Evolutionary conservation across 148 eudicot species (phyloP), one percentile per base, ranked within the genome.

Genomic region (Arctostaphylos glauca): DNA sequence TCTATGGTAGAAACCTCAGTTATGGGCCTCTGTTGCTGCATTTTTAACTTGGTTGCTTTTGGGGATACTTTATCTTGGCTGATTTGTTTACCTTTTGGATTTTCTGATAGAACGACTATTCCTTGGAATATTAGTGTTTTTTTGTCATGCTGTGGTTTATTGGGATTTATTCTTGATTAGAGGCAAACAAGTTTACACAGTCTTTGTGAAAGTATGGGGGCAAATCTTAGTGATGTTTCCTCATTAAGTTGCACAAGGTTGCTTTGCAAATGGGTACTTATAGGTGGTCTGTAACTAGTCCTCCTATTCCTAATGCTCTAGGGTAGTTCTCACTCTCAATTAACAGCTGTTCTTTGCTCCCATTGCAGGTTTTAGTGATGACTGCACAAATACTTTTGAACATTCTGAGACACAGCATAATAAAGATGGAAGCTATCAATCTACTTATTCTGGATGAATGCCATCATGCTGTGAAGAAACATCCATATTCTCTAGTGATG

Each of bases 401-500:
- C 88, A 96, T 96, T 85, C 92, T 94, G 46, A 94, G 99, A 81
- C 99, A 96, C 82, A 96, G 99, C 89, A 96, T 96, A 84, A 89
- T 96, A 66, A 96, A 91, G 87, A 96, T 96, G 99, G 99, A 96
- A 83, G 87, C 88, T 55, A 94, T 96, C 52, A 88, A 93, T 90
- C 94, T 96, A 73, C 95, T 96, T 79, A 93, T 96, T 86, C 87
- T 96, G 89, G 99, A 96, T 83, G 99, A 96, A 88, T 96, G 99
- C 80, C 99, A 96, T 88, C 99, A 96, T 92, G 99, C 99, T 83
- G 98, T 96, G 86, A 96, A 96, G 90, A 96, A 96, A 83, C 99
- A 96, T 91, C 99, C 99, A n/a, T 96, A 94, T 87, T 96, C 99
- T 64, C 84, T 96, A 55, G 98, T 96, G 81, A 96, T 96, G 99